Conservation (phyloP, 176 grass and related monocot species). For the Panicum miliaceum region DNA sequence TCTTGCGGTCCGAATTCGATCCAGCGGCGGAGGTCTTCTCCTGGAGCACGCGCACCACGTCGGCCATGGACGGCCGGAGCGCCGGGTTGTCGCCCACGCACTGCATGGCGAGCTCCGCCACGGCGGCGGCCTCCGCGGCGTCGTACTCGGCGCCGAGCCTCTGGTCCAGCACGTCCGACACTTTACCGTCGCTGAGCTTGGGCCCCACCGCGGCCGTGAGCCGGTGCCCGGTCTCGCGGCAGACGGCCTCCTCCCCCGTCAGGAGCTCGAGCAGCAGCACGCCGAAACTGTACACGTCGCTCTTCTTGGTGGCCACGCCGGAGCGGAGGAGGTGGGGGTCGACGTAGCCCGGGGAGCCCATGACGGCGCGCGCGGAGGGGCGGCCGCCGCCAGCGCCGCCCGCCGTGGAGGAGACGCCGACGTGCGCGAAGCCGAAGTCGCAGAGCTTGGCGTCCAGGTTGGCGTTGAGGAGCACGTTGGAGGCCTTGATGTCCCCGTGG, state of each 20-base stretch:
- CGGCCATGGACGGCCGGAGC: constrained; percentile 76
- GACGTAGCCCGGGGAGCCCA: constrained; percentile 83
- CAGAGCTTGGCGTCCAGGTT: constrained; percentile 75
- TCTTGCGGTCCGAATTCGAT: constrained; percentile 46
- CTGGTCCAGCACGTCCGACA: constrained; percentile 46
- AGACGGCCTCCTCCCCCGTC: constrained; percentile 67
- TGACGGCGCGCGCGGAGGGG: constrained; percentile 50
- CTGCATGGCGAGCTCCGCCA: constrained; percentile 55
- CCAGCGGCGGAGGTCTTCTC: constrained; percentile 48
- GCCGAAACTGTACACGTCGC: constrained; percentile 95
- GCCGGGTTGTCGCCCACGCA: constrained; percentile 66
- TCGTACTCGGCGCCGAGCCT: constrained; percentile 40
- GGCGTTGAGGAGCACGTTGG: constrained; percentile 79
- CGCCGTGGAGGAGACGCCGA: constrained; percentile 51
- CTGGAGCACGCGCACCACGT: constrained; percentile 61
- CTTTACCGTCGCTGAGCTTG: neutral
- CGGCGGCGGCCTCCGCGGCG: constrained; percentile 41
- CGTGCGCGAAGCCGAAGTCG: constrained; percentile 80
- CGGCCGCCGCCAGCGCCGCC: constrained; percentile 29
- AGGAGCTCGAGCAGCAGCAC: constrained; percentile 90
- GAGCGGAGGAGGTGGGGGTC: constrained; percentile 80
- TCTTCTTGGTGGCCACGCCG: constrained; percentile 73
- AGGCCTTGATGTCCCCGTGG: constrained; percentile 90
- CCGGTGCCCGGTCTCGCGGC: constrained; percentile 53
- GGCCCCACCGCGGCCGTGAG: constrained; percentile 58